These are phyloP conservation scores for Mariannaea elegans DNA, from an alignment of 2,329 filamentous ascomycete species.

Conservation along the genomic window DNA sequence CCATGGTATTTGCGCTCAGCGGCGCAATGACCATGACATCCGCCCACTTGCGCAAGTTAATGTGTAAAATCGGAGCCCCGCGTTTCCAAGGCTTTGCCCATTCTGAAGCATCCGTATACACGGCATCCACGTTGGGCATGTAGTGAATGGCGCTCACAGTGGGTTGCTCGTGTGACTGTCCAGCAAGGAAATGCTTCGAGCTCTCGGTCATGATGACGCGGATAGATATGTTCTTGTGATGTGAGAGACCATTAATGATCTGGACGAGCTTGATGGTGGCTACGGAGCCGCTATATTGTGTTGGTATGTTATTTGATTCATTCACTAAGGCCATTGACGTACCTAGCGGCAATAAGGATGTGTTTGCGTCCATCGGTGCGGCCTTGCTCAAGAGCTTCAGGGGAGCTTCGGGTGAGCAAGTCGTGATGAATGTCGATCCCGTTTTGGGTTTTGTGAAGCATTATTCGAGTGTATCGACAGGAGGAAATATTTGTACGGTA, in stretches of 20 bases:
- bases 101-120: conserved; percentile 88
- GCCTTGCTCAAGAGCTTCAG: conserved; percentile 45
- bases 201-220: conserved; percentile 83
- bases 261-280: conserved; percentile 85
- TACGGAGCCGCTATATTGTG: conserved; percentile 61
- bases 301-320: too few species aligned
- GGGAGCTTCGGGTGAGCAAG: conserved; percentile 36
- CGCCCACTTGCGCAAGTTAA: conserved; percentile 83
- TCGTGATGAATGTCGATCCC: conserved; percentile 38
- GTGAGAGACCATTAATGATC: conserved; percentile 68
- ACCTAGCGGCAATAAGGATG: conserved; percentile 51
- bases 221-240: conserved; percentile 72
- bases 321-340: neutral
- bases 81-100: conserved; percentile 82
- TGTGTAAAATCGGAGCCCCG: conserved; percentile 85
- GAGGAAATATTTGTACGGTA: neutral
- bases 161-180: conserved; percentile 82
- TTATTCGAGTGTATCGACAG: neutral
- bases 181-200: conserved; percentile 78
- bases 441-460: conserved; percentile 35
- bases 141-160: conserved; percentile 64
- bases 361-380: conserved; percentile 52
- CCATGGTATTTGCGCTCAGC: conserved; percentile 84
- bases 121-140: conserved; percentile 77
- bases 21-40: conserved; percentile 83